Conservation (phyloP, 495 filamentous ascomycete species). For the Penicillium turbatum region DNA sequence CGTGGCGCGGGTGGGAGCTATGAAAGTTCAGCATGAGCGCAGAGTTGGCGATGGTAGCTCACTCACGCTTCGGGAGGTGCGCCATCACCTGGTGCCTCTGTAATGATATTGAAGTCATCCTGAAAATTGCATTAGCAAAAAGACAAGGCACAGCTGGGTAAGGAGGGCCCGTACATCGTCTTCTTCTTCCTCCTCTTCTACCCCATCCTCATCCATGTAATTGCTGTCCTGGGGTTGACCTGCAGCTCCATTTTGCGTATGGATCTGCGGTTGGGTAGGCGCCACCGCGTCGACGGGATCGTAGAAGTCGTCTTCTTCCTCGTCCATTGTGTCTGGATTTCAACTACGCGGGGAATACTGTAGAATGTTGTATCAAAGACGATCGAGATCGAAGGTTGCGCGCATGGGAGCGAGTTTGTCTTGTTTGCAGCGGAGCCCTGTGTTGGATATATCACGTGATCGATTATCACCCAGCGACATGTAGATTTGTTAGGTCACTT, state of each 20-base stretch:
- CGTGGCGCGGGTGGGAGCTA: slow-evolving; percentile 41
- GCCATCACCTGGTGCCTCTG: slow-evolving; percentile 67
- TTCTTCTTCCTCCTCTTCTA: slow-evolving; percentile 68
- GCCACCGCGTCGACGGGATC: slow-evolving; percentile 46
- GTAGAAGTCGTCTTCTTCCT: slow-evolving; percentile 54
- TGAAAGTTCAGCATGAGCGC: slow-evolving; percentile 13
- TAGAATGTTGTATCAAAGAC: slow-evolving; percentile 17
- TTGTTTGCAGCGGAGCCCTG: slow-evolving; percentile 33
- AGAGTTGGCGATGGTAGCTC: neutral
- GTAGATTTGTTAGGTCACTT: too few species aligned
- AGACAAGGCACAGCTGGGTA: neutral
- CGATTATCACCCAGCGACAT: too few species aligned
- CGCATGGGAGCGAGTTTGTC: slow-evolving; percentile 30
- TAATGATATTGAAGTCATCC: slow-evolving; percentile 94
- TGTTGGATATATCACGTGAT: too few species aligned
- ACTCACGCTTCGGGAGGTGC: slow-evolving; percentile 59
- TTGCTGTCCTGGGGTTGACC: slow-evolving; percentile 46
- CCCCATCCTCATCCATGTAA: slow-evolving; percentile 63
- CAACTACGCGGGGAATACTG: slow-evolving; percentile 6
- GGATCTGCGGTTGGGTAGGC: slow-evolving; percentile 24
- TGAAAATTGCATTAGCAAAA: slow-evolving; percentile 7
- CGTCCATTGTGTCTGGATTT: slow-evolving; percentile 36
- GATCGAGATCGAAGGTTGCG: slow-evolving; percentile 19
- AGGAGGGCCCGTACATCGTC: slow-evolving; percentile 48
- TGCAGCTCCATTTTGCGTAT: slow-evolving; percentile 19